These are phyloP conservation scores for Jaapia argillacea DNA, from an alignment of 768 basidiomycete genomes.

Conservation along the genomic window DNA sequence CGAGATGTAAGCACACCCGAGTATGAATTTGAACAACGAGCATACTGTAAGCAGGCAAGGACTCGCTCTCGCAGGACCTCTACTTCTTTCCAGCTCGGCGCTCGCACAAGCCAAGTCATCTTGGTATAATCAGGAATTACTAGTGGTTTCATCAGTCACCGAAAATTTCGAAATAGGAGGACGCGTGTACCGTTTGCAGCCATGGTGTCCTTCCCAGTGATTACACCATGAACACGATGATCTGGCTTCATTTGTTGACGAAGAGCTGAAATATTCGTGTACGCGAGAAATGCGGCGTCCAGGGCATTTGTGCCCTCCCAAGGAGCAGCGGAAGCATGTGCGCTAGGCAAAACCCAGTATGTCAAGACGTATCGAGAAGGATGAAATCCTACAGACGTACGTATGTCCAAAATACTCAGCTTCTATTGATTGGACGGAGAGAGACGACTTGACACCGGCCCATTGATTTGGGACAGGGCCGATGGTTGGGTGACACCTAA, in stretches of 20 bases:
- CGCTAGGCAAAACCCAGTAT: not conserved
- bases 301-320: slow-evolving; percentile 24
- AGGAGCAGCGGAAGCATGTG: not conserved
- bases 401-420: slow-evolving; percentile 19
- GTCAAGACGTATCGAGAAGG: not conserved
- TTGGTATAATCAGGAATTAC: slow-evolving; percentile 1
- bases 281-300: slow-evolving; percentile 26
- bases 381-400: slow-evolving; percentile 26
- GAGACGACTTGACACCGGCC: slow-evolving; percentile 16
- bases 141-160: too few relatives aligned
- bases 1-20: slow-evolving; percentile 5
- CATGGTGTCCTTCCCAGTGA: slow-evolving; percentile 17
- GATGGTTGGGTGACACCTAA: not conserved
- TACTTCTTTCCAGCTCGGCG: slow-evolving; percentile 52
- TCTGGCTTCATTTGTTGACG: slow-evolving; percentile 27
- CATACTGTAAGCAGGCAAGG: slow-evolving; percentile 59
- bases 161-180: too few relatives aligned
- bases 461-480: slow-evolving; percentile 33
- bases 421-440: not conserved
- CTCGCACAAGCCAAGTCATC: slow-evolving; percentile 46
- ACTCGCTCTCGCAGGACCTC: slow-evolving; percentile 46
- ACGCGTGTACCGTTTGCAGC: not conserved
- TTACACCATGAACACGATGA: slow-evolving; percentile 24
- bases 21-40: not conserved
- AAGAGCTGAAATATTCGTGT: slow-evolving; percentile 26